Percentiles rank a stretch among this genome's conserved stretches.
These are phyloP conservation scores for Umbelopsis sp. DNA, from an alignment of 371 early-diverging fungal genomes.

Conservation along the genomic window DNA sequence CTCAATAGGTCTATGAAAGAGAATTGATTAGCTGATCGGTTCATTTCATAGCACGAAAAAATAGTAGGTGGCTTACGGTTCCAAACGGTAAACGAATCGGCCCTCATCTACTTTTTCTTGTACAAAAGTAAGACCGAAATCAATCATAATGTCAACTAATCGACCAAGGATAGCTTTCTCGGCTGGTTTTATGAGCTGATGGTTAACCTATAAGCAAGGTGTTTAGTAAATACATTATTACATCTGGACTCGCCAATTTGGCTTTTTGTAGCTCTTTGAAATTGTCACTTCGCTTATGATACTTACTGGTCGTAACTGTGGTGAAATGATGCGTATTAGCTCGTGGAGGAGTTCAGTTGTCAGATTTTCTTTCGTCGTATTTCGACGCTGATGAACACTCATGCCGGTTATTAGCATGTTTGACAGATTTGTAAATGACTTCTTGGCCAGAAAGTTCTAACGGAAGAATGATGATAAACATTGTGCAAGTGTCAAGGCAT, in stretches of 20 bases:
- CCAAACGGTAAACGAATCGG: conserved; percentile 67
- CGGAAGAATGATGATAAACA: background rate
- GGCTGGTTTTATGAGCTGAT: conserved; percentile 72
- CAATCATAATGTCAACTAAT: conserved; percentile 74
- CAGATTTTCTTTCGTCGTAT: conserved; percentile 47
- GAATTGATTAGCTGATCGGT: background rate
- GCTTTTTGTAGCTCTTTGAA: background rate
- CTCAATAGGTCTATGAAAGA: conserved; percentile 60
- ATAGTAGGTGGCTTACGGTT: conserved; percentile 69
- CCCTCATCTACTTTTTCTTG: conserved; percentile 76
- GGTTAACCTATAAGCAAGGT: conserved; percentile 52
- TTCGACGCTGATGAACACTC: conserved; percentile 50
- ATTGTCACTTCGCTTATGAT: background rate
- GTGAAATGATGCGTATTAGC: conserved; percentile 77
- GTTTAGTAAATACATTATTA: background rate
- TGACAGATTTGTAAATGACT: conserved; percentile 62
- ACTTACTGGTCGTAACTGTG: conserved; percentile 73
- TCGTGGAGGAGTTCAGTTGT: conserved; percentile 66
- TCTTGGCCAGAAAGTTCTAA: conserved; percentile 52
- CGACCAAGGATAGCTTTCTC: conserved; percentile 66
- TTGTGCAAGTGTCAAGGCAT: background rate
- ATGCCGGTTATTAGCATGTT: conserved; percentile 57
- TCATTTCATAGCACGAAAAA: background rate
- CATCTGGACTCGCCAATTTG: background rate
- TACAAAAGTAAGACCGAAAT: conserved; percentile 73